These are phyloP conservation scores for Cryptosporidium baileyi DNA, from an alignment of 169 alveolate genomes.

Conservation along the genomic window DNA sequence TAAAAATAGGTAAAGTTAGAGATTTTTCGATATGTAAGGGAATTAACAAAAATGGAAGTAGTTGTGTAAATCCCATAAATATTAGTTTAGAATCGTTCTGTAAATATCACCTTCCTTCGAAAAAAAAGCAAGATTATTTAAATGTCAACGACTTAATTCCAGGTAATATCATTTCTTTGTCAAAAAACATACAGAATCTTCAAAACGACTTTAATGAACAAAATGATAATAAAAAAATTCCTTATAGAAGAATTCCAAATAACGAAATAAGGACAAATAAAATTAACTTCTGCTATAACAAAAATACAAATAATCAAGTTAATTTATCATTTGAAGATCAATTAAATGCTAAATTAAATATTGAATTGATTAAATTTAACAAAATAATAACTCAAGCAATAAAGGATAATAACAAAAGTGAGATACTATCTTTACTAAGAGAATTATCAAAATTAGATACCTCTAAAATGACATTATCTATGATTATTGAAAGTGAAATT, in stretches of 20 bases:
- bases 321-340: too few relatives aligned
- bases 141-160: background rate
- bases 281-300: too few relatives aligned
- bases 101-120: background rate
- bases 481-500: conserved; percentile 4
- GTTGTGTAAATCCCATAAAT: conserved; percentile 42
- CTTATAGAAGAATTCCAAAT: too few relatives aligned
- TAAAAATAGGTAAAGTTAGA: conserved; percentile 41
- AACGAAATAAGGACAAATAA: too few relatives aligned
- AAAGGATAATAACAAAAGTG: conserved; percentile 11
- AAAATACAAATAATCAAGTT: too few relatives aligned
- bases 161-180: background rate
- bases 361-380: too few relatives aligned
- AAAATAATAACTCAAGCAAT: too few relatives aligned
- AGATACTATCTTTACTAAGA: conserved; percentile 15
- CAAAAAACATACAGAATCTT: background rate
- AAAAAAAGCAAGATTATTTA: background rate
- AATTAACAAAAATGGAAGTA: conserved; percentile 3
- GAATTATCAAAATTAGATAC: background rate
- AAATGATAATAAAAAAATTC: too few relatives aligned
- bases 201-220: background rate
- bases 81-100: background rate
- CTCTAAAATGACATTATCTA: background rate
- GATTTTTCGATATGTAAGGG: conserved; percentile 47
- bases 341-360: too few relatives aligned